Evolutionary conservation across 164 flowering plant species (phyloP).

Genomic region (Piper betle): DNA sequence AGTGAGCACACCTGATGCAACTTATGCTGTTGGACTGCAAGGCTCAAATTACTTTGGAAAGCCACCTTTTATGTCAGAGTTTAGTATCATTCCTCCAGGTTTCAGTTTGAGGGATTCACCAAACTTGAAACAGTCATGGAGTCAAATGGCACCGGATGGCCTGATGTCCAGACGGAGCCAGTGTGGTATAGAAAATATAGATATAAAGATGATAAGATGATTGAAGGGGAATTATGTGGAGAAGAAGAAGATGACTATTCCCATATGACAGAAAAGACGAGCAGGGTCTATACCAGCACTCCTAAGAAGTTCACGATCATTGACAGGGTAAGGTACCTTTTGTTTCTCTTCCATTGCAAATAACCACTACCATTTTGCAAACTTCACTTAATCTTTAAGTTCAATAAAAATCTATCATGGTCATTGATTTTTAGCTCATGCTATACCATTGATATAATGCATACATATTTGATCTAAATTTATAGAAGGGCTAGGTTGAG

Average conservation of each 20-base stretch:
- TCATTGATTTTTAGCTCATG: too few species aligned
- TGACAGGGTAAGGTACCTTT: conserved; percentile 43
- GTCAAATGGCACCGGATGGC: conserved; percentile 8
- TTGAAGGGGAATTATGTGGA: conserved; percentile 21
- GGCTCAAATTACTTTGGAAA: conserved; percentile 44
- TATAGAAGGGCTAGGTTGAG: too few species aligned
- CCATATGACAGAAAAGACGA: conserved; percentile 49
- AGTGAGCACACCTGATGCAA: conserved; percentile 70
- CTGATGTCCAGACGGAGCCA: conserved; percentile 19
- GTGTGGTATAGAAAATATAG: not conserved
- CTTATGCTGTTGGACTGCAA: conserved; percentile 65
- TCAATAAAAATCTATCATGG: too few species aligned
- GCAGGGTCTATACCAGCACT: conserved; percentile 69
- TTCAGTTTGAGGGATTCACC: conserved; percentile 9
- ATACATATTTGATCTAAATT: too few species aligned
- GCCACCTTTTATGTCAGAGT: conserved; percentile 38
- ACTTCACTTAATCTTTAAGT: too few species aligned
- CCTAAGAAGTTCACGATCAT: conserved; percentile 48
- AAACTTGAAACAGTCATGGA: conserved; percentile 15
- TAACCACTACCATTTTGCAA: not conserved
- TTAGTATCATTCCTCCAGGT: conserved; percentile 49
- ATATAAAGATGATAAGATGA: not conserved
- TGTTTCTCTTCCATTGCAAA: not conserved
- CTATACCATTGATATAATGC: too few species aligned
- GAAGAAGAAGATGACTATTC: conserved; percentile 53